A percentile compares a stretch with the other conserved stretches of the same genome.
Evolutionary conservation across 352 stramenopile species (phyloP).

Genomic region (Phytophthora pluvialis): DNA sequence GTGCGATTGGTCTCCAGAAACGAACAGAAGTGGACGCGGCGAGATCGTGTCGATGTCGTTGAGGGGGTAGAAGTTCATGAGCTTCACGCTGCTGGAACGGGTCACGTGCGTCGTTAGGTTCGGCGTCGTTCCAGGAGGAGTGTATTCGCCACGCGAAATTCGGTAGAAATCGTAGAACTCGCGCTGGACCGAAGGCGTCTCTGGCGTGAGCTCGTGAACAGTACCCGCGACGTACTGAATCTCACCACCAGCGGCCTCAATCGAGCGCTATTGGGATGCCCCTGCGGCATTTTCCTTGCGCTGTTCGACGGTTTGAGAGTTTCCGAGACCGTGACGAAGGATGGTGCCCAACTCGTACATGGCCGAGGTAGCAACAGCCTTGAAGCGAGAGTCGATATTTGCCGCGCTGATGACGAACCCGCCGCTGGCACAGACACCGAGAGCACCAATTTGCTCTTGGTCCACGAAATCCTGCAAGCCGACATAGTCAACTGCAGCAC

Average conservation of each 20-base stretch:
- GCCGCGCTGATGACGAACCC: conserved; percentile 22
- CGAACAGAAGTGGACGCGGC: conserved; percentile 17
- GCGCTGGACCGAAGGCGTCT: conserved; percentile 2
- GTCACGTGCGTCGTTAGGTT: conserved; percentile 19
- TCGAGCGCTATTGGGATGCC: conserved; percentile 2
- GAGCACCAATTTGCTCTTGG: conserved; percentile 9
- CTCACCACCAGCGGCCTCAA: conserved; percentile 11
- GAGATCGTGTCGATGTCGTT: conserved; percentile 29
- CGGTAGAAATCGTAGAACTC: conserved; percentile 32
- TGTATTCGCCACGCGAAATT: conserved; percentile 20
- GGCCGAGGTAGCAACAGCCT: conserved; percentile 12
- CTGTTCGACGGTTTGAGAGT: conserved; percentile 7
- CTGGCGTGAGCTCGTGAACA: conserved; percentile 15
- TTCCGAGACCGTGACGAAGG: conserved; percentile 3
- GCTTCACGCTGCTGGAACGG: conserved; percentile 1
- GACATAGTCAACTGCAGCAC: conserved; percentile 11
- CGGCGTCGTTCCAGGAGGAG: background rate
- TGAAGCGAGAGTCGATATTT: conserved; percentile 28
- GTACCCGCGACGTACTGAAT: conserved; percentile 2
- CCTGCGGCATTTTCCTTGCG: conserved; percentile 1
- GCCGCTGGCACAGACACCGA: conserved; percentile 24
- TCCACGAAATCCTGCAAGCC: conserved; percentile 11
- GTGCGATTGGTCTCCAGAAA: conserved; percentile 15
- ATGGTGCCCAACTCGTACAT: conserved; percentile 26
- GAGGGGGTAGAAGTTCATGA: conserved; percentile 32